These are phyloP conservation scores for Emmonsia crescens DNA, from an alignment of 2,329 filamentous ascomycete genomes.

Conservation along the genomic window DNA sequence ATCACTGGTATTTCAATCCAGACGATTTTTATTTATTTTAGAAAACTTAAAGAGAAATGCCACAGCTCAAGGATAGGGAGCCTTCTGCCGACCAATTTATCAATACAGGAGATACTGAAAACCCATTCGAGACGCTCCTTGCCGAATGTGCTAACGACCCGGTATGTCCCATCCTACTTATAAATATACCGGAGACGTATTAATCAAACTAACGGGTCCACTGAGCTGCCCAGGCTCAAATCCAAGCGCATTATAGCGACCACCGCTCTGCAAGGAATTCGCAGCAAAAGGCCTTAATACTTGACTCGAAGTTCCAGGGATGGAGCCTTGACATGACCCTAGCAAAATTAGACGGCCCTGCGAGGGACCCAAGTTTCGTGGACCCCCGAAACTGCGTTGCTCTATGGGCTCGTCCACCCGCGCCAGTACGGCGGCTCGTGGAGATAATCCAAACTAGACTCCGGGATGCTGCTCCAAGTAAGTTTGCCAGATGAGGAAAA, in stretches of 20 bases:
- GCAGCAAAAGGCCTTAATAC: constrained; percentile 64
- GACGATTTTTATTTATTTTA: too few species aligned
- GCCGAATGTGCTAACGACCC: constrained; percentile 53
- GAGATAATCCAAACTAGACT: constrained; percentile 57
- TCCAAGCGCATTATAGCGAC: constrained; percentile 60
- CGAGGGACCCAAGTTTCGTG: constrained; percentile 55
- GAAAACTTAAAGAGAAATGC: too few species aligned
- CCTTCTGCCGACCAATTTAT: background rate
- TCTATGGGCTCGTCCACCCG: constrained; percentile 76
- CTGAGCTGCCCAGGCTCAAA: constrained; percentile 30
- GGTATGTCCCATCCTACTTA: constrained; percentile 41
- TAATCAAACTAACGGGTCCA: background rate
- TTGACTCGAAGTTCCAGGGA: constrained; percentile 55
- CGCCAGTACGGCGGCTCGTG: constrained; percentile 58
- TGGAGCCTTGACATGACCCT: constrained; percentile 69
- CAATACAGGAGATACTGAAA: constrained; percentile 26
- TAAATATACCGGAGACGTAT: background rate
- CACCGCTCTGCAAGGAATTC: constrained; percentile 67
- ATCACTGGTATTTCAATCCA: too few species aligned
- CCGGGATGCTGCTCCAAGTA: constrained; percentile 56
- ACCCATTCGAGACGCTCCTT: constrained; percentile 69
- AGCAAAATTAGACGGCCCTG: constrained; percentile 53
- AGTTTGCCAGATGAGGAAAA: too few species aligned
- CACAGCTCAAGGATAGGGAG: too few species aligned
- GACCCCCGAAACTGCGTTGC: constrained; percentile 76